These are phyloP conservation scores for Mycena alexandri DNA, from an alignment of 768 basidiomycete species.

Conservation along the genomic window DNA sequence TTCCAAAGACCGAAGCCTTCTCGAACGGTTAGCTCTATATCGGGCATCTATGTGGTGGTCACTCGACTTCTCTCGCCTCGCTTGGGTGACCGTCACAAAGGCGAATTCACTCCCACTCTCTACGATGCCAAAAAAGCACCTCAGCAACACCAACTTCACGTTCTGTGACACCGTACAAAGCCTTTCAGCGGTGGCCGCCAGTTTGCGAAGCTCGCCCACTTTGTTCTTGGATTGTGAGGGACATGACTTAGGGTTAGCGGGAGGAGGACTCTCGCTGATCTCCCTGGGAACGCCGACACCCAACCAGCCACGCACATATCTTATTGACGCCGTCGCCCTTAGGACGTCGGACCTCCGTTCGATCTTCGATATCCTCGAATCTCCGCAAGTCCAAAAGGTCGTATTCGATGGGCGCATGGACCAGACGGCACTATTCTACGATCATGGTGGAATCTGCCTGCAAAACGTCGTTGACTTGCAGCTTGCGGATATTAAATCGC, in stretches of 20 bases:
- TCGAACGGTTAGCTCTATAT: too few relatives aligned
- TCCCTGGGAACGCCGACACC: not conserved
- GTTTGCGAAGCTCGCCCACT: not conserved
- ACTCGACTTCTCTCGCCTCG: too few relatives aligned
- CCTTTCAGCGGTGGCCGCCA: not conserved
- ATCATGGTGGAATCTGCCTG: not conserved
- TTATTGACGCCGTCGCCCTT: not conserved
- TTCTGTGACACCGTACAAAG: not conserved
- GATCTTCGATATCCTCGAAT: not conserved
- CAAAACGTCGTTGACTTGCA: conserved; percentile 6
- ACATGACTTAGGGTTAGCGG: not conserved
- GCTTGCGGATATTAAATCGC: conserved; percentile 2
- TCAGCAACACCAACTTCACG: not conserved
- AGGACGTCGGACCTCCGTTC: not conserved
- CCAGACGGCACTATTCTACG: conserved; percentile 5
- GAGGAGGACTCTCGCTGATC: not conserved
- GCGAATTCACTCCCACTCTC: too few relatives aligned
- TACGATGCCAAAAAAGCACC: too few relatives aligned
- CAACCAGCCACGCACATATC: not conserved
- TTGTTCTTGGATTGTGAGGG: conserved; percentile 1
- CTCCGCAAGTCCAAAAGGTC: not conserved
- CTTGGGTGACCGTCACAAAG: too few relatives aligned
- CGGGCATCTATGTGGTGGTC: too few relatives aligned
- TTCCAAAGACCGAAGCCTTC: too few relatives aligned
- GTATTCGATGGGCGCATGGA: not conserved